Percentiles rank a stretch among this genome's conserved stretches.
These are phyloP conservation scores for Phlebiopsis flavidoalba DNA, from an alignment of 768 basidiomycete species.

Conservation along the genomic window DNA sequence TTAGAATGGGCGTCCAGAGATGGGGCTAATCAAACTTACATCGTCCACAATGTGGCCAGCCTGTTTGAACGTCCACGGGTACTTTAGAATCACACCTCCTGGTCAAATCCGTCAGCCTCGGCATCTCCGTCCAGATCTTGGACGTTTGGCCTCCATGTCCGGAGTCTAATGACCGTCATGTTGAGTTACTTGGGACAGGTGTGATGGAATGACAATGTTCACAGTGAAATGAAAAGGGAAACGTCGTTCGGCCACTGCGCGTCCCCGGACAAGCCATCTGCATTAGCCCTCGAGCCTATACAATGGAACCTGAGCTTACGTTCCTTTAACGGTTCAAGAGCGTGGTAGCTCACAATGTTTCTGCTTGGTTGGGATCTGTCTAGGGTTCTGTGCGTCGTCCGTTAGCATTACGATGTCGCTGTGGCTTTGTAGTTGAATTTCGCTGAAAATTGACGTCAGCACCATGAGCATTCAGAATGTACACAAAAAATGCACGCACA, in stretches of 20 bases:
- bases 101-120: constrained; percentile 76
- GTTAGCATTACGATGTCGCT: constrained; percentile 57
- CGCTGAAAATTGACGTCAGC: constrained; percentile 19
- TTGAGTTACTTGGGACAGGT: background rate
- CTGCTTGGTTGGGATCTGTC: constrained; percentile 42
- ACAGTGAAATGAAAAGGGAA: constrained; percentile 53
- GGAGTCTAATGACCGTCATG: constrained; percentile 48
- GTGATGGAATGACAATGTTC: background rate
- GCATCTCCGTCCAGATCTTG: constrained; percentile 71
- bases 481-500: constrained; percentile 19
- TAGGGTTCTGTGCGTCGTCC: constrained; percentile 40
- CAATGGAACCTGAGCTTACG: background rate
- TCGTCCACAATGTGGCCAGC: constrained; percentile 79
- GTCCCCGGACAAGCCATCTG: constrained; percentile 51
- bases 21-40: constrained; percentile 30
- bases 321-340: background rate
- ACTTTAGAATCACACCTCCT: constrained; percentile 91
- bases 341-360: constrained; percentile 41
- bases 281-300: constrained; percentile 44
- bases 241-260: constrained; percentile 52
- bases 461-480: background rate
- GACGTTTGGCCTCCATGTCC: constrained; percentile 95
- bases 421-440: constrained; percentile 41
- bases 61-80: constrained; percentile 80
- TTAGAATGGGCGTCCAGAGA: background rate